Conservation (phyloP, 1,284 basidiomycete species). For the Coriolopsis trogii region DNA sequence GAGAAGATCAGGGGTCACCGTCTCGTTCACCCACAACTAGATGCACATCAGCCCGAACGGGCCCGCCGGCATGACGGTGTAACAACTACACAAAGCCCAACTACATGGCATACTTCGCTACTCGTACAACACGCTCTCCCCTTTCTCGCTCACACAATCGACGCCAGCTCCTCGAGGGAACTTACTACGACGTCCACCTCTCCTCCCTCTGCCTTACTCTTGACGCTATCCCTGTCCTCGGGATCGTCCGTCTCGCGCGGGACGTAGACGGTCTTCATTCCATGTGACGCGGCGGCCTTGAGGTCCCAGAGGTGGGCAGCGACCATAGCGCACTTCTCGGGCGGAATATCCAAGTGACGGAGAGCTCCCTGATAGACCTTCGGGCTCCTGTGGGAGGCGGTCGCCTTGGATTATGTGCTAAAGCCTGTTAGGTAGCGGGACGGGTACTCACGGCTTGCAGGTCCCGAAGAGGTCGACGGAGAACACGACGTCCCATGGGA, state of each 20-base stretch:
- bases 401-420: too few species aligned
- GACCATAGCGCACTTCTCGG: conserved; percentile 61
- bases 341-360: conserved; percentile 51
- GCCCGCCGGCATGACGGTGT: too few species aligned
- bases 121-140: background rate
- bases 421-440: background rate
- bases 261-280: conserved; percentile 61
- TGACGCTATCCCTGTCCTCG: conserved; percentile 26
- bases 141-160: conserved; percentile 8
- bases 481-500: conserved; percentile 66
- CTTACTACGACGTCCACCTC: conserved; percentile 34
- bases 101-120: background rate
- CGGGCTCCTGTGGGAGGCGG: conserved; percentile 56
- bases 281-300: conserved; percentile 51
- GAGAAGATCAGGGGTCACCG: too few species aligned
- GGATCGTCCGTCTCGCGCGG: conserved; percentile 49
- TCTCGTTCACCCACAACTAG: too few species aligned
- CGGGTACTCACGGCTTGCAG: conserved; percentile 58
- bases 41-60: too few species aligned
- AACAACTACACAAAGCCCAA: too few species aligned
- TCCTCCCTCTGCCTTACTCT: conserved; percentile 31
- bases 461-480: conserved; percentile 60
- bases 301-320: conserved; percentile 65
- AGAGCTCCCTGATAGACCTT: conserved; percentile 54
- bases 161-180: conserved; percentile 31